Evolutionary conservation across 306 rosid genomes (phyloP), one percentile per base, ranked within the genome.

Genomic region (Oemleria cerasiformis): DNA sequence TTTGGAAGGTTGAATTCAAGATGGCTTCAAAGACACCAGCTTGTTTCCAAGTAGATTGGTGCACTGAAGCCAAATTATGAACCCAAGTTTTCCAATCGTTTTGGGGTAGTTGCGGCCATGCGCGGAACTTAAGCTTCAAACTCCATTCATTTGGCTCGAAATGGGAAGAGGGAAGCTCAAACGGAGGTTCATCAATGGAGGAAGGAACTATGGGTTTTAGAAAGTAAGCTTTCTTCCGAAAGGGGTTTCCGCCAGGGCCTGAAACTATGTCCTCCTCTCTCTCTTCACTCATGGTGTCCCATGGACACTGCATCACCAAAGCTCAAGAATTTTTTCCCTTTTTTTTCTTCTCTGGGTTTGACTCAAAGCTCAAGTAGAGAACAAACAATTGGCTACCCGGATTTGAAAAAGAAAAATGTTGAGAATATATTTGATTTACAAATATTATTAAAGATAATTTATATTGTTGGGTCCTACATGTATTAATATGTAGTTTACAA

Each of bases 191-290:
- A n/a, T n/a, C n/a, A n/a, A 59, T n/a, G 47, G 66, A 59, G 39
- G 39, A 16, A n/a, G 68, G 15, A 44, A 53, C 15, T 25, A 3
- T 21, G 1, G 83, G 68, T 14, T 65, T 70, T 6, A 84, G 82
- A 71, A 81, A 86, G 57, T 75, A 79, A 3, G 85, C 83, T 3
- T 19, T 49, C 81, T 87, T 84, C 7, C 41, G 8, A 40, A 53
- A 58, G 72, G 84, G 81, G 21, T 53, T 73, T 1, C 84, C 82
- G n/a, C 84, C 86, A 11, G 62, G 73, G 3, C 86, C 86, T 41
- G 92, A 81, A 77, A 89, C 74, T 88, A 88, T 86, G 21, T 73
- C 2, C 47, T 68, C 81, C 38, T 84, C 65, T 36, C 79, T 84
- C 49, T 41, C 68, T 21, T 82, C 88, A 43, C 80, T 73, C 4